A percentile compares a stretch with the other conserved stretches of the same genome.
Conservation (phyloP, 805 yeast genomes). For the Yamadazyma kitorensis region DNA sequence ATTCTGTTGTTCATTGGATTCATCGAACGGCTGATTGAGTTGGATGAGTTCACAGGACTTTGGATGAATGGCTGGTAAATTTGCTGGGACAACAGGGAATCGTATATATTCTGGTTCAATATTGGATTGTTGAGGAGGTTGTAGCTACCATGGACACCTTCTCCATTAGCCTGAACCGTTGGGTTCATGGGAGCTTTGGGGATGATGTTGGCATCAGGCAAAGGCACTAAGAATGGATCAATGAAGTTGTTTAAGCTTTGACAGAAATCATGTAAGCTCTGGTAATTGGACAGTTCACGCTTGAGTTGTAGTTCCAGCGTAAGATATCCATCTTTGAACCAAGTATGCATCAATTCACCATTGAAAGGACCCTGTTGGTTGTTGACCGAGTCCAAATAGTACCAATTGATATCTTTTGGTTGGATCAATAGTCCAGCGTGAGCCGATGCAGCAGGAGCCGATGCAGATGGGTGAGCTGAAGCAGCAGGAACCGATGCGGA, state of each 20-base stretch:
- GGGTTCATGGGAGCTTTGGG: no score
- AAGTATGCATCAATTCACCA: constrained; percentile 71
- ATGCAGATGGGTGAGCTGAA: neutral
- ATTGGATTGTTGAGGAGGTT: neutral
- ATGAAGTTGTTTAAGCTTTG: constrained; percentile 43
- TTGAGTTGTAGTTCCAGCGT: constrained; percentile 52
- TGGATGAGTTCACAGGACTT: constrained; percentile 3
- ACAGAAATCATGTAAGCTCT: constrained; percentile 53
- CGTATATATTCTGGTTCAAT: neutral
- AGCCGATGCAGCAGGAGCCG: neutral
- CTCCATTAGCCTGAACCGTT: no score
- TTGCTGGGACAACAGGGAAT: constrained; percentile 5
- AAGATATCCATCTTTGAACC: constrained; percentile 66
- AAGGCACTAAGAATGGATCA: constrained; percentile 63
- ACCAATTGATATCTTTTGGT: constrained; percentile 61
- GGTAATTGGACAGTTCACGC: constrained; percentile 51
- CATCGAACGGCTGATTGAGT: constrained; percentile 5
- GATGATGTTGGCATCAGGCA: no score
- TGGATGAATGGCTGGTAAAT: constrained; percentile 7
- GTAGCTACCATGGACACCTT: no score
- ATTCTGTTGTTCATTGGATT: no score
- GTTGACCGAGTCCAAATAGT: constrained; percentile 67
- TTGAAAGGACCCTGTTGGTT: constrained; percentile 79
- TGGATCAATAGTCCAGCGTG: no score
- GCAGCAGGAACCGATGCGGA: neutral